Base-by-base conservation (phyloP, 768 basidiomycete genomes). In the Steccherinum ochraceum region DNA sequence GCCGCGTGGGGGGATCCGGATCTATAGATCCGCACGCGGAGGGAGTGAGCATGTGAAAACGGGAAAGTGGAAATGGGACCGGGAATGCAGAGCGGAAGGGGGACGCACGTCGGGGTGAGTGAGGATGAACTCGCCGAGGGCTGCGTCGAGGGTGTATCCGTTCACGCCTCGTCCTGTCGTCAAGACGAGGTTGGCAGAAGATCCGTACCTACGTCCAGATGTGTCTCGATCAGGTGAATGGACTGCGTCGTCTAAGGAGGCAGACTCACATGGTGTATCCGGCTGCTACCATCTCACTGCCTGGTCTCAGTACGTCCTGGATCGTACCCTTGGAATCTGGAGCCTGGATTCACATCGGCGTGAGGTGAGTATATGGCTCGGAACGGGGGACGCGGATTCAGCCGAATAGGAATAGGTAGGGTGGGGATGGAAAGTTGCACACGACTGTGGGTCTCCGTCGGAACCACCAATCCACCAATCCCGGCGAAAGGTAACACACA, bases 81-180 rank as follows among this genome's bases (percentile, higher is more conserved):
- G 11, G 35, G n/a, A 39, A 11, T 39, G 35, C 35, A 39, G n/a
- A 41, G 42, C 26, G n/a, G 16, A 18, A n/a, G n/a, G 39, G 53
- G 41, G 11, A 67, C 80, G 45, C 63, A 90, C 89, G 62, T 97
- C 83, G 21, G 95, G 95, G 72, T 99, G 96, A 24, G 96, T 99
- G 51, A 98, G 81, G 65, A 99, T 96, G 70, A 98, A 99, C 74
- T 99, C 96, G 60, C 96, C 96, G 12, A 99, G 80, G 4, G 93
- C 69, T 19, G 89, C 86, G 69, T 99, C 96, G 35, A 99, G 83
- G 10, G 96, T 99, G 75, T 96, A 99, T 44, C 96, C 96, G 65
- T 98, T 93, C 56, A 99, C 96, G 48, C 96, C 96, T 40, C 84
- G 79, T 2, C 96, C 96, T 18, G 94, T 97, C 26, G 92, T 88